A percentile compares a stretch with the other conserved stretches of the same genome.
phyloP scores from a whole-genome alignment of 2,329 filamentous ascomycete genomes.

The Parastagonospora nodorum region DNA sequence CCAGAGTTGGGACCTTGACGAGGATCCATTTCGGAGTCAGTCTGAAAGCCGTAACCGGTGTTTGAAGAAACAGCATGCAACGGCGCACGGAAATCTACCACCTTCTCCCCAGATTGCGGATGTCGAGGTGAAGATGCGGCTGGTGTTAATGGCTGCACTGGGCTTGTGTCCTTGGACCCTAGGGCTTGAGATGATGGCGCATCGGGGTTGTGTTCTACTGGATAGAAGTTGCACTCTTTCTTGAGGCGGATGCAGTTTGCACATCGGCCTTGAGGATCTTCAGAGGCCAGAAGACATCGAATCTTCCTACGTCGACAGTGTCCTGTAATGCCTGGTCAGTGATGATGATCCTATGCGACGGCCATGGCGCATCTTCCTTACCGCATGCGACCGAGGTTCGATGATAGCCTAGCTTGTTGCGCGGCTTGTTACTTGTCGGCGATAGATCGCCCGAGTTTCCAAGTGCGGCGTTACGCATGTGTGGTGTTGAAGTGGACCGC shows the following conservation, averaged over 20 bases:
- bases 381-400: constrained; percentile 93
- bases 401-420: constrained; percentile 95
- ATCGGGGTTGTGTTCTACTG: constrained; percentile 75
- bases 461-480: constrained; percentile 50
- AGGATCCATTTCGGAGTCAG: constrained; percentile 35
- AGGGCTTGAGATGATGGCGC: constrained; percentile 53
- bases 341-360: neutral
- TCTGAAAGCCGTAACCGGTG: constrained; percentile 30
- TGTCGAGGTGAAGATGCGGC: constrained; percentile 55
- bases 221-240: constrained; percentile 91
- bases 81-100: constrained; percentile 39
- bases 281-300: constrained; percentile 77
- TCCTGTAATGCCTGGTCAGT: constrained; percentile 58
- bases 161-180: constrained; percentile 51
- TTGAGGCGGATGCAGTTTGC: constrained; percentile 92
- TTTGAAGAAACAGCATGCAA: constrained; percentile 23
- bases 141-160: constrained; percentile 51
- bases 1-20: constrained; percentile 25
- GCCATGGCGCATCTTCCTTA: constrained; percentile 60
- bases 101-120: constrained; percentile 32
- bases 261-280: constrained; percentile 77
- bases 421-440: constrained; percentile 66
- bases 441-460: constrained; percentile 50
- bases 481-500: constrained; percentile 54
- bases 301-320: constrained; percentile 95